Conservation (phyloP, 164 flowering plant genomes). For the Pachysandra terminalis region DNA sequence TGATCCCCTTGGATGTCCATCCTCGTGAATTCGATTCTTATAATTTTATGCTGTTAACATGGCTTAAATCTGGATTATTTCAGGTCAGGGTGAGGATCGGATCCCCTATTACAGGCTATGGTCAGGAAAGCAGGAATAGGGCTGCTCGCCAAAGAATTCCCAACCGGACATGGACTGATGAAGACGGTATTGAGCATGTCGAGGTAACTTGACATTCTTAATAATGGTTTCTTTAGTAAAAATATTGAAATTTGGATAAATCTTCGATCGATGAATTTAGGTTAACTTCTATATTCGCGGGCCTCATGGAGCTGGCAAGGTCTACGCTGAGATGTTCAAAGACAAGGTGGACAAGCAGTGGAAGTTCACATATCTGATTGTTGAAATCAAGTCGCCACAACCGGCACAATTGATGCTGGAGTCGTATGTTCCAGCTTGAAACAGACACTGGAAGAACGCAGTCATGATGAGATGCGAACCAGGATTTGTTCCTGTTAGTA, state of each 20-base stretch:
- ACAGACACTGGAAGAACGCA: neutral
- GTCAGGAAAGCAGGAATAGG: conserved; percentile 91
- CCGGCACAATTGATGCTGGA: conserved; percentile 68
- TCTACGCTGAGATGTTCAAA: conserved; percentile 77
- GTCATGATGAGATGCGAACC: neutral
- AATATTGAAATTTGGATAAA: no score
- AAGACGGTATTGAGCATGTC: conserved; percentile 80
- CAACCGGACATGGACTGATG: conserved; percentile 73
- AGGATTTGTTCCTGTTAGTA: no score
- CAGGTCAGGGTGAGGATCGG: conserved; percentile 91
- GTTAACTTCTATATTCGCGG: conserved; percentile 80
- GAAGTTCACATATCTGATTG: conserved; percentile 81
- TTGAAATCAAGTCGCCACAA: conserved; percentile 67
- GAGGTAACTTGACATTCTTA: conserved; percentile 38
- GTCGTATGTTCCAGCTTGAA: conserved; percentile 75
- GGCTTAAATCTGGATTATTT: conserved; percentile 11
- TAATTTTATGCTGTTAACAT: neutral
- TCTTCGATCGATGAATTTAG: conserved; percentile 28
- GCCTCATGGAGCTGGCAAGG: conserved; percentile 86
- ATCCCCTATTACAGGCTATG: conserved; percentile 89
- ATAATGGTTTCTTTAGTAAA: no score
- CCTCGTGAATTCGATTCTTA: neutral
- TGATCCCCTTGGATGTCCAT: no score
- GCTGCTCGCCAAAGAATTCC: conserved; percentile 95
- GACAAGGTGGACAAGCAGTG: conserved; percentile 83